Percentiles rank a stretch among this genome's conserved stretches.
Evolutionary conservation across 768 basidiomycete genomes (phyloP).

Genomic region (Leccinum truebloodii): DNA sequence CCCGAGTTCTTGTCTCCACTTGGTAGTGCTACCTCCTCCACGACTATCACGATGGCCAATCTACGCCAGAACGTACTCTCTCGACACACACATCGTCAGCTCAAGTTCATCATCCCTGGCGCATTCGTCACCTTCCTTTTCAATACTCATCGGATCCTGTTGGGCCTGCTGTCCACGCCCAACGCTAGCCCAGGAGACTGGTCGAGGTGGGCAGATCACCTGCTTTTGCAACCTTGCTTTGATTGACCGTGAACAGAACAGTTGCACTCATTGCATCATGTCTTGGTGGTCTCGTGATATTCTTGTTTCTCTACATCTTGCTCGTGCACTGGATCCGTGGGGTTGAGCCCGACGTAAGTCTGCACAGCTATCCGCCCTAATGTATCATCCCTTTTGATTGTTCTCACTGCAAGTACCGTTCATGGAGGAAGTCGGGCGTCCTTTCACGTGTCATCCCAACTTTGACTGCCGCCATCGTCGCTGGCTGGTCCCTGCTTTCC

Average conservation of each 20-base stretch:
- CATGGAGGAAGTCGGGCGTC: conserved; percentile 71
- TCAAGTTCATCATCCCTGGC: conserved; percentile 79
- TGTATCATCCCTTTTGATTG: background rate
- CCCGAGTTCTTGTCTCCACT: background rate
- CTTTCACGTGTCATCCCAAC: conserved; percentile 71
- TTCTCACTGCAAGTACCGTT: conserved; percentile 53
- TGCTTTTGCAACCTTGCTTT: background rate
- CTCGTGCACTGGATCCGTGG: conserved; percentile 67
- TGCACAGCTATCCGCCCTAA: background rate
- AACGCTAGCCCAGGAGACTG: conserved; percentile 43
- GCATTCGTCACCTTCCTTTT: conserved; percentile 62
- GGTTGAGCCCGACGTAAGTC: conserved; percentile 66
- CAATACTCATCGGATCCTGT: conserved; percentile 53
- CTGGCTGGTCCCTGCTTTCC: conserved; percentile 65
- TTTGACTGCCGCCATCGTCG: conserved; percentile 66
- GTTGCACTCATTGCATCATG: conserved; percentile 54
- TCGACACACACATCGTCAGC: conserved; percentile 61
- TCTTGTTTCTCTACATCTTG: conserved; percentile 73
- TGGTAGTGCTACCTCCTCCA: background rate
- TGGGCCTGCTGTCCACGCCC: conserved; percentile 35
- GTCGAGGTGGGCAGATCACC: conserved; percentile 45
- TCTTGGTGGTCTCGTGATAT: conserved; percentile 60
- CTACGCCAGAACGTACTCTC: conserved; percentile 28
- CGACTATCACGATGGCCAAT: conserved; percentile 20
- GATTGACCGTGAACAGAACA: conserved; percentile 40